A percentile compares a stretch with the other conserved stretches of the same genome.
These are phyloP conservation scores for Boletus vinaceobasis DNA, from an alignment of 768 basidiomycete species.

Conservation along the genomic window DNA sequence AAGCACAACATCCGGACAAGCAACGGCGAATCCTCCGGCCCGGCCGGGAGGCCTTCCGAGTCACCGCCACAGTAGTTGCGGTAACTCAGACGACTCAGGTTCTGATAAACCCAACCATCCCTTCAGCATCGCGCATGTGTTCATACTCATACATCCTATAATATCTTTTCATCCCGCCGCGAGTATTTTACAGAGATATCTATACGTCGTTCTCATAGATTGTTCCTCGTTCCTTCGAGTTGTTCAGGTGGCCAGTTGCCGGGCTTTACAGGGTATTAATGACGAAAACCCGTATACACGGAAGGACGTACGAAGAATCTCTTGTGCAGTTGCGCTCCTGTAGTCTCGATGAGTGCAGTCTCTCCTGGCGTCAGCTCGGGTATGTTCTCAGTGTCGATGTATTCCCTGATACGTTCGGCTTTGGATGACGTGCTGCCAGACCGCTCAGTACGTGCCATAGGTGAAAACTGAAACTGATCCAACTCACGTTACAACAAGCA, in stretches of 20 bases:
- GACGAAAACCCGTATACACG: not conserved
- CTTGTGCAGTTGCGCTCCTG: conserved; percentile 23
- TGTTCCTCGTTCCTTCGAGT: not conserved
- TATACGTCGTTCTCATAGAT: not conserved
- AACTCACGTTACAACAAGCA: conserved; percentile 32
- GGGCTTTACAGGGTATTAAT: conserved; percentile 9
- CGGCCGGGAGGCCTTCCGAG: not conserved
- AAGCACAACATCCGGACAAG: too few species aligned
- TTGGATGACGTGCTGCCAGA: conserved; percentile 33
- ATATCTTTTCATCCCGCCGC: not conserved
- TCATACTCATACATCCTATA: not conserved
- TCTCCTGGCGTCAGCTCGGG: conserved; percentile 28
- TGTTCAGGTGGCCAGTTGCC: conserved; percentile 21
- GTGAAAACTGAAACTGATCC: not conserved
- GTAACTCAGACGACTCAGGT: too few species aligned
- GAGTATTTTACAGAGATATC: not conserved
- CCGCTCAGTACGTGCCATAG: not conserved
- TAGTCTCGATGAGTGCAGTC: conserved; percentile 21
- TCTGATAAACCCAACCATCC: too few species aligned
- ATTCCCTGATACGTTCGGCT: conserved; percentile 32
- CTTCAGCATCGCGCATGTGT: not conserved
- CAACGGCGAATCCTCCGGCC: not conserved
- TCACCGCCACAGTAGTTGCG: too few species aligned
- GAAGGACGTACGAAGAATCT: conserved; percentile 26
- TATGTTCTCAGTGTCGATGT: conserved; percentile 27